These are phyloP conservation scores for Ampelocalamus luodianensis DNA, from an alignment of 176 grass and related monocot species.

Conservation along the genomic window DNA sequence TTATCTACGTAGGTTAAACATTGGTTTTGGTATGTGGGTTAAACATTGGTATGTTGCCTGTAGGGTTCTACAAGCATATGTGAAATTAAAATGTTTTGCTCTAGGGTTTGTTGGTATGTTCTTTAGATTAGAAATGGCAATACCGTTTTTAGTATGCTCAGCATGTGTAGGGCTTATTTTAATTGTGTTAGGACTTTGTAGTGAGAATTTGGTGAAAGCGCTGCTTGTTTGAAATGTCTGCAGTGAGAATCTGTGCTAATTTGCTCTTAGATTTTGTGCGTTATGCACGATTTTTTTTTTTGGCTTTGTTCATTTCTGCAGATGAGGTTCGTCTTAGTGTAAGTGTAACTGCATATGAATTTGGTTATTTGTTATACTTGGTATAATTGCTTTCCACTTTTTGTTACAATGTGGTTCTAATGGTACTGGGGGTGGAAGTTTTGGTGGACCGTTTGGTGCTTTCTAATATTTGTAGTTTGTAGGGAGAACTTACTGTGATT, in stretches of 20 bases:
- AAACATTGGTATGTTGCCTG: not conserved
- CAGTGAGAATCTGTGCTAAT: not conserved
- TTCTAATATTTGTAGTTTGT: not conserved
- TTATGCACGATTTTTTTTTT: not conserved
- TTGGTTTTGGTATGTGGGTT: not conserved
- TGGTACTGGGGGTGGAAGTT: not conserved
- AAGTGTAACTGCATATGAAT: not conserved
- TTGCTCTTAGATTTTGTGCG: not conserved
- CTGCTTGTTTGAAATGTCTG: not conserved
- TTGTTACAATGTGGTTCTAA: not conserved
- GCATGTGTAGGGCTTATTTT: not conserved
- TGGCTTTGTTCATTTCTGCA: not conserved
- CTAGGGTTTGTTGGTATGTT: not conserved
- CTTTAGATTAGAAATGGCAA: not conserved
- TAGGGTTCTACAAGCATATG: not conserved
- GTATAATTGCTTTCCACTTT: not conserved
- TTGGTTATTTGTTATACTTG: not conserved
- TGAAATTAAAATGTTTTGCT: not conserved
- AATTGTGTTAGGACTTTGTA: not conserved
- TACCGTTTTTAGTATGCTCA: not conserved
- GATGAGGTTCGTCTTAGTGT: not conserved
- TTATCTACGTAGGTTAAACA: not conserved
- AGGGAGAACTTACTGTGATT: not conserved
- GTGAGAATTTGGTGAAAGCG: not conserved
- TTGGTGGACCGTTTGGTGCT: not conserved